Base-by-base conservation (phyloP, 2,329 filamentous ascomycete genomes). In the Aquanectria penicillioides region DNA sequence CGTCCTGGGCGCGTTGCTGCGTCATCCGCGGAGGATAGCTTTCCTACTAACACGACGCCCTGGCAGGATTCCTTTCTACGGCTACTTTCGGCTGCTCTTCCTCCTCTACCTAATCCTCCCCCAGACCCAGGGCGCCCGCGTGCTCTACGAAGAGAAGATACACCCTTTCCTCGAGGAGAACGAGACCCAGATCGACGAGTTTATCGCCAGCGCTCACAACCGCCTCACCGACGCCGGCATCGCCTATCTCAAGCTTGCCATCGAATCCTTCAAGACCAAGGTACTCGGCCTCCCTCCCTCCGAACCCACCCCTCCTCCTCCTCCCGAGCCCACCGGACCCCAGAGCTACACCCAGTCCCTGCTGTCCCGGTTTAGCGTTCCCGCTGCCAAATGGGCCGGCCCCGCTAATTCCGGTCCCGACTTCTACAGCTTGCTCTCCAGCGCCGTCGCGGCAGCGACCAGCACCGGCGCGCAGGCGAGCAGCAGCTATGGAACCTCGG, bases 71-170 rank as follows among this genome's bases (percentile, higher is more conserved):
- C 95, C 95, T 3, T 96, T 98, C 77, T 99, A 97, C 79, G 86
- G 92, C 68, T 97, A 94, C 86, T 82, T 97, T 70, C 93, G 95
- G 65, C 86, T 97, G 52, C 81, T 89, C 72, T 90, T 95, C 78
- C 88, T 97, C 73, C 87, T 95, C 66, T 99, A 97, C 80, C 91
- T 99, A 62, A 93, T 98, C 71, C 87, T 97, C n/a, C 95, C 94
- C 0, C 94, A 97, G 76, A 95, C 93, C n/a, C 94, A 97, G 74
- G 95, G 95, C 74, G 93, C 94, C 56, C 90, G 91, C 61, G 80
- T 90, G 69, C 82, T 98, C 64, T 99, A 98, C 81, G 87, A 93
- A 71, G 84, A 88, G 61, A 88, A 95, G 75, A 83, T 98, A 60
- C 90, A 97, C 75, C 94, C 94, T 0, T 97, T 94, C 80, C 88